Base-by-base conservation (phyloP, 2,329 filamentous ascomycete species). In the Albophoma yamanashiensis region DNA sequence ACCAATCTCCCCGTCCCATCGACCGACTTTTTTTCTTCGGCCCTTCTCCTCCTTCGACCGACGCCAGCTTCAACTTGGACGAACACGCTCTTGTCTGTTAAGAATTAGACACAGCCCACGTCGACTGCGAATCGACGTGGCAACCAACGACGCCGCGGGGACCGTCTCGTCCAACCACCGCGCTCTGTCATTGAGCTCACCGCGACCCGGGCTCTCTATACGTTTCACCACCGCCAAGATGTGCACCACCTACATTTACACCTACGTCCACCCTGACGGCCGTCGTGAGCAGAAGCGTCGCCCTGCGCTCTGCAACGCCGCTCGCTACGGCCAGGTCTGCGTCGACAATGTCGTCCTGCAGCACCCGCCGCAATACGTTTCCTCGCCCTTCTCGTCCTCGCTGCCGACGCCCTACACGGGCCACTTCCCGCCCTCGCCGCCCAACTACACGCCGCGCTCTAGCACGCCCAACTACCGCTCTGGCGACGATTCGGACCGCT, bases 161-260 rank as follows among this genome's bases (percentile, higher is more conserved):
- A 31, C 27, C 6, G n/a, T n/a, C 47, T 34, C 27, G 47, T 34
- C 47, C 47, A 52, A 34, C 27, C 20, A 53, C 31, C 17, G 50
- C 47, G 47, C 50, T n/a, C 50, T 5, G 50, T 22, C 31, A n/a
- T 5, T 12, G 50, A 34, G 50, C 50, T n/a, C 50, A 52, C 17
- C 8, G 17, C 50, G 17, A 11, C 17, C 15, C 8, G 20, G 25
- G 12, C 31, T 20, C 9, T 11, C 9, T 1, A 53, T 53, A 53
- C 50, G 31, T 38, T 57, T 39, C 43, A 65, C 57, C 59, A 67
- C 68, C 64, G 66, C 67, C 74, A 76, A 72, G 56, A 83, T 83
- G 80, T 83, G 80, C 71, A 75, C 75, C 63, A 78, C 75, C 62
- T 74, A 79, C 65, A 63, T 78, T 57, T 79, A 75, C 72, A 72